Evolutionary conservation across 1,284 basidiomycete species (phyloP), one percentile per base, ranked within the genome.

Genomic region (Vanrija sp.): DNA sequence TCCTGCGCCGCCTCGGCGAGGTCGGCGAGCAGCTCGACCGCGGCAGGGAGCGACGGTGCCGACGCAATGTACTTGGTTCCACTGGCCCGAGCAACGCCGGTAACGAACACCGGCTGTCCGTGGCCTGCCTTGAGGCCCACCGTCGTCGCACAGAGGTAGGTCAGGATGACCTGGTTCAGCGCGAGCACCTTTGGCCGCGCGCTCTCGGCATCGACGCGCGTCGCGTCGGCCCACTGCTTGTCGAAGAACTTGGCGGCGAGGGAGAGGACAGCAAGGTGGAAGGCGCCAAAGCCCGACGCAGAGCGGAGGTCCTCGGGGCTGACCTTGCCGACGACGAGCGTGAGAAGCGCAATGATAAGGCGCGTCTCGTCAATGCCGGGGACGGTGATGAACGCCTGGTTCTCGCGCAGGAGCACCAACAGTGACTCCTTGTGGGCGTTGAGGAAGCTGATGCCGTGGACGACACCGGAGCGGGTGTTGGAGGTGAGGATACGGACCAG

Each of bases 231-330:
- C 88, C 35, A 80, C 73, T 1, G 92, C 78, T 24, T 75, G 18
- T 84, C 83, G n/a, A 96, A 81, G 64, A 83, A 86, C 60, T 82
- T 81, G 19, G 91, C 85, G 0, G 89, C 85, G 1, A 96, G 78
- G 9, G 81, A 80, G 14, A 95, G 78, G 18, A 95, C 83, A 0
- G 90, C 86, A 3, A 83, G 79, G 68, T 98, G 93, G 55, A 95
- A 82, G 0, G 84, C 83, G 4, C 91, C 90, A 67, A 90, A 92
- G 5, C 87, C 85, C 3, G 85, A 82, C 3, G 53, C 39, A 78
- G 84, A 70, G 57, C 89, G 89, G 66, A 94, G 72, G 60, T 95
- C 91, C 0, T 79, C 77, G 10, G 69, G 67, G 4, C 77, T 66
- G 1, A 79, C 66, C 37, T 75, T 71, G 6, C 79, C 77, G 14